phyloP scores from a whole-genome alignment of 805 yeast species.

The Cyberlindnera amylophila region DNA sequence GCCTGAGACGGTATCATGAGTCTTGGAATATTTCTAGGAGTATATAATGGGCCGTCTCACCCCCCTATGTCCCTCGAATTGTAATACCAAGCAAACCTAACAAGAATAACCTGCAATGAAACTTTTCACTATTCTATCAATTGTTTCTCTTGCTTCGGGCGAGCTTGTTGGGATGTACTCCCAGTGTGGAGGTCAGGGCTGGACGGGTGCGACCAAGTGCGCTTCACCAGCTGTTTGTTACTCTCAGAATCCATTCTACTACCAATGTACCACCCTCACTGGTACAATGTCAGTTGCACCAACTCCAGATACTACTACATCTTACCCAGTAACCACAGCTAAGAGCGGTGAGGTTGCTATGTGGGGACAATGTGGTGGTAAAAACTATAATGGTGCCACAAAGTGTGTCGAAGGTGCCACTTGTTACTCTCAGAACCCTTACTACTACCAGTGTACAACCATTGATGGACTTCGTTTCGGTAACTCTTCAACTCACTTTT shows the following conservation, averaged over 20 bases:
- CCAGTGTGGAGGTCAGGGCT: slow-evolving; percentile 13
- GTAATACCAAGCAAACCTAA: too few relatives aligned
- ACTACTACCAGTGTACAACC: slow-evolving; percentile 25
- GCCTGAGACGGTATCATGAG: too few relatives aligned
- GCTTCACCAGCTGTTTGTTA: slow-evolving; percentile 22
- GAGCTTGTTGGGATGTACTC: slow-evolving; percentile 7
- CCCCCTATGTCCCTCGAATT: too few relatives aligned
- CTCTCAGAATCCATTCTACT: slow-evolving; percentile 24
- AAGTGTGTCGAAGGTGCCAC: slow-evolving; percentile 21
- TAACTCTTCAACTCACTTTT: not conserved
- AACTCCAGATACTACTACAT: not conserved
- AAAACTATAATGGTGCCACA: slow-evolving; percentile 3
- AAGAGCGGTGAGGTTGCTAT: not conserved
- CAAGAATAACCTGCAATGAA: too few relatives aligned
- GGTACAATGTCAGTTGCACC: not conserved
- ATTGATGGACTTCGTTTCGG: not conserved
- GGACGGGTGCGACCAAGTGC: slow-evolving; percentile 17
- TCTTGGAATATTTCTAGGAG: too few relatives aligned
- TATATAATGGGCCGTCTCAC: too few relatives aligned
- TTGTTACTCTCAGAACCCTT: slow-evolving; percentile 22
- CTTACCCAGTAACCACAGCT: not conserved
- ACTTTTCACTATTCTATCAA: too few relatives aligned
- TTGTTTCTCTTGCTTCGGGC: not conserved
- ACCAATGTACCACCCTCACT: slow-evolving; percentile 21
- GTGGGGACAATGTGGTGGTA: slow-evolving; percentile 9